Evolutionary conservation across 2,329 filamentous ascomycete species (phyloP).

Genomic region (Lachnellula hyalina): DNA sequence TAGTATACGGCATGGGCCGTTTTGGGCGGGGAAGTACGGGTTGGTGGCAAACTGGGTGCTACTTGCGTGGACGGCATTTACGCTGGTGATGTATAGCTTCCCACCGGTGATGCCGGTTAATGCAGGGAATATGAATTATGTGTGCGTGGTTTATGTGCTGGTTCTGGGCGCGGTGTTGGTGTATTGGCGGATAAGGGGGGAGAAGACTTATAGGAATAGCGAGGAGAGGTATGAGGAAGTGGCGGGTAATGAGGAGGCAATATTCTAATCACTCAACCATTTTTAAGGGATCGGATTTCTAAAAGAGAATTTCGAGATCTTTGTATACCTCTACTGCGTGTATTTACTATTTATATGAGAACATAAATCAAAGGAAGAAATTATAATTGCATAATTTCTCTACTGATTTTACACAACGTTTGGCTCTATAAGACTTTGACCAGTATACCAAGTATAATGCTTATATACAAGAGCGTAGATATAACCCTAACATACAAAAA

Average conservation of each 20-base stretch:
- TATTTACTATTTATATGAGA: no score
- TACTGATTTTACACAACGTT: no score
- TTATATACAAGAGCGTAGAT: no score
- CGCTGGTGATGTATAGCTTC: conserved; percentile 49
- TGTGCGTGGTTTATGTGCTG: conserved; percentile 28
- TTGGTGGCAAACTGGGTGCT: conserved; percentile 55
- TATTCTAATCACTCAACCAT: no score
- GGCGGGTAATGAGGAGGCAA: neutral
- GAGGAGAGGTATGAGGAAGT: conserved; percentile 36
- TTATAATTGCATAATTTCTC: no score
- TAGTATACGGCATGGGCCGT: conserved; percentile 54
- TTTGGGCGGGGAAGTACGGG: conserved; percentile 52
- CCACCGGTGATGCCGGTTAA: conserved; percentile 30
- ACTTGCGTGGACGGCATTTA: conserved; percentile 50
- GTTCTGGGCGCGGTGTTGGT: conserved; percentile 19
- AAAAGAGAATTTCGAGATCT: no score
- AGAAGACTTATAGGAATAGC: conserved; percentile 25
- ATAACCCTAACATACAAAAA: no score
- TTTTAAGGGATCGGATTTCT: no score
- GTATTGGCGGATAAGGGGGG: conserved; percentile 27
- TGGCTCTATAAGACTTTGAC: no score
- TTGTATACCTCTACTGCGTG: no score
- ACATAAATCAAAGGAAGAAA: no score
- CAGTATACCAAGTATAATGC: no score
- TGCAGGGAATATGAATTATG: conserved; percentile 31